Base-by-base conservation (phyloP, 1,284 basidiomycete genomes). In the Ustilago cynodontis region DNA sequence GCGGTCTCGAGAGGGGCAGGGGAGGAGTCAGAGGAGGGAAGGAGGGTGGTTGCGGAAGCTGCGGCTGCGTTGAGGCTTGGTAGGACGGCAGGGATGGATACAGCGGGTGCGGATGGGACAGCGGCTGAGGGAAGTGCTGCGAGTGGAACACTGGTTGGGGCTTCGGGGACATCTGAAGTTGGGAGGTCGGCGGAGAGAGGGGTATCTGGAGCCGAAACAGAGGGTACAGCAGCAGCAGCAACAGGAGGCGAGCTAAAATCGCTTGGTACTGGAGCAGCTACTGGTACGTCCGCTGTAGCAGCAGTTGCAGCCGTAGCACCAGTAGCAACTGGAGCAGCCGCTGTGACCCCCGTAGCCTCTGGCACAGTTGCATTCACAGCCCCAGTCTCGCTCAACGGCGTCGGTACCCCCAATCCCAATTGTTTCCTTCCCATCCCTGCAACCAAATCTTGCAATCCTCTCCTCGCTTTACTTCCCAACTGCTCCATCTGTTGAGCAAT, bases 401-500 rank as follows among this genome's bases (percentile, higher is more conserved):
- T 37, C 13, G 65, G 49, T 16, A 62, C 60, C 24, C 57, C 59
- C 18, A 45, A n/a, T 4, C 65, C 59, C 49, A 61, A 24, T 5
- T 59, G 51, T 33, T 29, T 54, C 47, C 26, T 13, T 29, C 29
- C 22, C 59, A 60, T 28, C 28, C 49, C 57, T 8, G 20, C 41
- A n/a, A 56, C 31, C 35, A 61, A 22, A 39, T 53, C 47, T 5
- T 50, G 41, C 26, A 69, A 10, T 2, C 60, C 67, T 18, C 54
- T 45, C 16, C 62, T 45, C 0, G 62, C 57, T 37, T 60, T 39
- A 13, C 22, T 47, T 8, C 71, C 66, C 22, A 74, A 59, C 33
- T 55, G 49, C 2, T 33, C 50, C 66, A 70, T 70, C 56, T 75
- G 72, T 41, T 63, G 55, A 6, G 54, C 72, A 16, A 75, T 55